Evolutionary conservation across 176 grass and related monocot genomes (phyloP).

Genomic region (Pontederia crassipes): DNA sequence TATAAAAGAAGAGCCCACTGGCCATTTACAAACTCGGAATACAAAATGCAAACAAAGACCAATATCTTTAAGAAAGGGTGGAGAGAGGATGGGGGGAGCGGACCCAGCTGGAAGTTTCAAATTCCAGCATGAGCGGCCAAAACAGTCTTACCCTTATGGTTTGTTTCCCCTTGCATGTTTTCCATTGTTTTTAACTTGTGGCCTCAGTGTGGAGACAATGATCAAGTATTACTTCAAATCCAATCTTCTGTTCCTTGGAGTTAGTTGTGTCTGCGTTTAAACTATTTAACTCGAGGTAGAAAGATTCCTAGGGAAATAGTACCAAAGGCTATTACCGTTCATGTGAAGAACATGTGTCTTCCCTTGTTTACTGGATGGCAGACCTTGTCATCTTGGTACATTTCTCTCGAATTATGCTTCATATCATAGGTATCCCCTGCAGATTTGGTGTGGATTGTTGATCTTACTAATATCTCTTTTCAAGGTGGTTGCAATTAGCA

Average conservation of each 20-base stretch:
- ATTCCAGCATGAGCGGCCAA: background rate
- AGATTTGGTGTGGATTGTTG: no score
- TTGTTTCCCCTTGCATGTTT: no score
- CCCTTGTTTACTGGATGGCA: no score
- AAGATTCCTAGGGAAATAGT: background rate
- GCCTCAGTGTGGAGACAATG: background rate
- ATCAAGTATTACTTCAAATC: background rate
- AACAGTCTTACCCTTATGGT: no score
- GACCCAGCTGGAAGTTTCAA: slow-evolving; percentile 12
- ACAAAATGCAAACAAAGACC: background rate
- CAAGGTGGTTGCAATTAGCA: no score
- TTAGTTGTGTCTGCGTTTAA: background rate
- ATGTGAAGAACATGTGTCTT: no score
- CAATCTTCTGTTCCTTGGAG: background rate
- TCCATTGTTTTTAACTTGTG: background rate
- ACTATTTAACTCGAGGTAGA: background rate
- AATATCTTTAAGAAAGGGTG: background rate
- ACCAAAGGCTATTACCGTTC: no score
- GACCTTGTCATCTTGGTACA: no score
- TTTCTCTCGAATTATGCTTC: no score
- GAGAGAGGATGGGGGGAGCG: background rate
- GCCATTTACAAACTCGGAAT: background rate
- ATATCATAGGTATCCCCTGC: no score
- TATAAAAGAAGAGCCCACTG: slow-evolving; percentile 9
- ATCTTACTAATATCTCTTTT: no score